These are phyloP conservation scores for Chlorella sp. DNA, from an alignment of 139 green algal genomes.

Conservation along the genomic window DNA sequence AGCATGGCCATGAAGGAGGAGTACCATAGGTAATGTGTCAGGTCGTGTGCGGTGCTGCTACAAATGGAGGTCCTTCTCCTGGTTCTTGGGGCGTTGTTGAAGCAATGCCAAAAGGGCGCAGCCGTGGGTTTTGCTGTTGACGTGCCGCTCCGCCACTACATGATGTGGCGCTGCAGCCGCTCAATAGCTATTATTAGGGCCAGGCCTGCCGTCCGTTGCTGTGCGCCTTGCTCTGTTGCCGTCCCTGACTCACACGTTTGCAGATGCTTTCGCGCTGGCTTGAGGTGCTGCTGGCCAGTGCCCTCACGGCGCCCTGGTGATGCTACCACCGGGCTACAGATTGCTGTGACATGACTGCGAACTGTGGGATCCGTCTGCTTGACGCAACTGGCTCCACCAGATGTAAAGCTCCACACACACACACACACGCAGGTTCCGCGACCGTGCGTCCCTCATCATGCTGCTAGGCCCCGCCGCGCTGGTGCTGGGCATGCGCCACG, in stretches of 20 bases:
- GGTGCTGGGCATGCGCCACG: slow-evolving; percentile 44
- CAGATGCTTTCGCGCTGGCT: background rate
- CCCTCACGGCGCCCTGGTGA: background rate
- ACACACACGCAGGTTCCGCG: slow-evolving; percentile 72
- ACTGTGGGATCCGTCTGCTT: background rate
- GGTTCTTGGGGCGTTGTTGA: no score
- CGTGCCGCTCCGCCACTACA: no score
- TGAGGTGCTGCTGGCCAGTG: background rate
- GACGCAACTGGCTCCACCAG: no score
- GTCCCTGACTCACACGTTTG: background rate
- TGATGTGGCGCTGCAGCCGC: no score
- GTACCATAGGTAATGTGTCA: slow-evolving; percentile 59
- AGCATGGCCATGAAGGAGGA: slow-evolving; percentile 76
- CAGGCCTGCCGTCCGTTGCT: background rate
- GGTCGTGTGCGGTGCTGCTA: background rate
- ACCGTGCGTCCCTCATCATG: slow-evolving; percentile 49
- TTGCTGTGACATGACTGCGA: background rate
- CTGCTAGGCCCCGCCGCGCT: slow-evolving; percentile 28
- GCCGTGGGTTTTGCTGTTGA: background rate
- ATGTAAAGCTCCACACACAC: background rate
- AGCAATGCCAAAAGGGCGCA: background rate
- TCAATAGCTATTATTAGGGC: no score
- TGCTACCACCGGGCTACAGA: background rate
- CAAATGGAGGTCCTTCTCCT: background rate
- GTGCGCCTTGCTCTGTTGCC: background rate